phyloP scores from a whole-genome alignment of 2,329 filamentous ascomycete species.

The Scedosporium apiospermum region DNA sequence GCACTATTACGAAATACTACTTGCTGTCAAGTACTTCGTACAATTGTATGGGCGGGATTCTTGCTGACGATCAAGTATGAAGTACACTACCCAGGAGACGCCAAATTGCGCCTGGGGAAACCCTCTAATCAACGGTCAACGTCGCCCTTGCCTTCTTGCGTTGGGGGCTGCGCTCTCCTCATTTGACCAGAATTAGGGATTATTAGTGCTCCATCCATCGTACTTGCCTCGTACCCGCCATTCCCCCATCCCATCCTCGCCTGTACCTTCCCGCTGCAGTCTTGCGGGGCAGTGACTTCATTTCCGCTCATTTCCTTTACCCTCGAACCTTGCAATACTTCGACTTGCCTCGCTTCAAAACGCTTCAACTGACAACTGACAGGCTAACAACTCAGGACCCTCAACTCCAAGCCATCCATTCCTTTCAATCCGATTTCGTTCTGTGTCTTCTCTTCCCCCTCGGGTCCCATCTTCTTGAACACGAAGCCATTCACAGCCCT shows the following conservation, averaged over 20 bases:
- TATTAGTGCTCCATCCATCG: neutral
- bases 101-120: no score
- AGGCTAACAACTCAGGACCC: neutral
- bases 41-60: no score
- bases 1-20: no score
- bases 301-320: slow-evolving; percentile 1
- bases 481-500: neutral
- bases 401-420: neutral
- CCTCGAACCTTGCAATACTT: neutral
- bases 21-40: no score
- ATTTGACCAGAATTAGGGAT: neutral
- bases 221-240: neutral
- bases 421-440: neutral
- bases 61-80: no score
- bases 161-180: neutral
- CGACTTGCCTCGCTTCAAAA: neutral
- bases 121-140: no score
- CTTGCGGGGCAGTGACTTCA: neutral
- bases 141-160: neutral
- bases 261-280: neutral
- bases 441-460: neutral
- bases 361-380: neutral
- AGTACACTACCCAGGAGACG: no score
- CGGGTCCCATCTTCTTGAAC: neutral
- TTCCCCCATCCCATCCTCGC: neutral